Evolutionary conservation across 1,139 yeast species (phyloP), one percentile per base, ranked within the genome.

Genomic region (Zygoascus meyerae): DNA sequence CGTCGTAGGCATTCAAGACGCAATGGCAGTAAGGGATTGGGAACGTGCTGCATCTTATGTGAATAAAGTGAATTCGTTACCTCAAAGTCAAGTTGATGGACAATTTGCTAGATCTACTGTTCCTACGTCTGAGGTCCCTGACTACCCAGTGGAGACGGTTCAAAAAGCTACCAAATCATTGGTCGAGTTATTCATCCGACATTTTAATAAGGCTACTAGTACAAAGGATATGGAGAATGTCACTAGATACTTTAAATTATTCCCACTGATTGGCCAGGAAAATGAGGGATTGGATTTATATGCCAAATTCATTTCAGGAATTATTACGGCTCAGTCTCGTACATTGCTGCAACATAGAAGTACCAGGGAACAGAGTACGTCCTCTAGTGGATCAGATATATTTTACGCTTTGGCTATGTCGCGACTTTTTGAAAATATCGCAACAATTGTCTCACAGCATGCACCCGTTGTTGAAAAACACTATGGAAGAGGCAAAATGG

Each of bases 121-220:
- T n/a, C 98, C 99, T 0, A 81, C 95, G 0, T 73, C 86, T 7
- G 95, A 86, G 46, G 74, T 89, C n/a, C 96, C 97, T 0, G 95
- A 86, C 48, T 69, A 76, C 45, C 97, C 98, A 0, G 63, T 66
- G 11, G 74, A 68, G 1, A 69, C 85, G 0, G 60, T 92, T 1
- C 62, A 67, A 1, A 71, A 70, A 14, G 86, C 95, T 77, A 74
- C 79, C 3, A 68, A 68, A 1, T 73, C 79, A 39, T 70, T 90
- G 49, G 79, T 79, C 2, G 63, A 63, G 1, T 67, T 80, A 2
- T 89, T 89, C 59, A 66, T 74, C 42, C 61, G 70, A 3, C 82
- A 81, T 55, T 92, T 92, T 63, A 73, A 73, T 40, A 73, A 72
- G 34, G 95, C 97, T 0, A 85, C 96, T 1, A 64, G 68, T 18